Conservation (phyloP, 805 yeast species). For the Brettanomyces nanus region DNA sequence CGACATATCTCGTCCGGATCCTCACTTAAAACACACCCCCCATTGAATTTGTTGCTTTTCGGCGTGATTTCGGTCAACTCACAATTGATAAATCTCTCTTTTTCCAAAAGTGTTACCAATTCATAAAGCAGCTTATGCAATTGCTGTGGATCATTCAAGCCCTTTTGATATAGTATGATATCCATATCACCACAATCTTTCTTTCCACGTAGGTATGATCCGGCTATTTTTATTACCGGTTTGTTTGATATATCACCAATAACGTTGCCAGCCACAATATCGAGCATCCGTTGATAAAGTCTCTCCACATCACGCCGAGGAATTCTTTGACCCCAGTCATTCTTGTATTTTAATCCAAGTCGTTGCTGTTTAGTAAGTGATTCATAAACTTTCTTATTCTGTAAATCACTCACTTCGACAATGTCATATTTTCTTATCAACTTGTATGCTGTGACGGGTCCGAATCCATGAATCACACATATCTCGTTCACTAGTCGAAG, state of each 20-base stretch:
- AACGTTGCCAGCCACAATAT: conserved; percentile 8
- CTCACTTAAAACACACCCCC: conserved; percentile 27
- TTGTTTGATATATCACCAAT: conserved; percentile 24
- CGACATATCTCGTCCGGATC: conserved; percentile 31
- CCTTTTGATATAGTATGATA: conserved; percentile 33
- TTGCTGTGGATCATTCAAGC: conserved; percentile 17
- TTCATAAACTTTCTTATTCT: conserved; percentile 12
- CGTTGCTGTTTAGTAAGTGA: conserved; percentile 20
- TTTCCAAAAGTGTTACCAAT: conserved; percentile 9
- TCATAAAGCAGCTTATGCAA: conserved; percentile 11
- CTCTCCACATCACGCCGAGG: conserved; percentile 35
- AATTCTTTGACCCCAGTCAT: conserved; percentile 38
- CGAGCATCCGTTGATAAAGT: conserved; percentile 30
- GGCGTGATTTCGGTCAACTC: conserved; percentile 12
- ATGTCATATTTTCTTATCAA: conserved; percentile 30
- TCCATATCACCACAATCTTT: conserved; percentile 45
- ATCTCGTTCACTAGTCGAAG: conserved; percentile 25
- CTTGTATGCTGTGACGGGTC: conserved; percentile 30
- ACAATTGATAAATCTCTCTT: conserved; percentile 17
- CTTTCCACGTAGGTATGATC: conserved; percentile 46
- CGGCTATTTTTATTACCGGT: conserved; percentile 34
- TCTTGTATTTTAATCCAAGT: conserved; percentile 37
- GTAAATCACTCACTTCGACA: conserved; percentile 25
- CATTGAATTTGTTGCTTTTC: conserved; percentile 24
- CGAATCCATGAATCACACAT: conserved; percentile 42